Percentiles rank a stretch among this genome's conserved stretches.
Evolutionary conservation across 768 basidiomycete genomes (phyloP).

Genomic region (Mycena indigotica): DNA sequence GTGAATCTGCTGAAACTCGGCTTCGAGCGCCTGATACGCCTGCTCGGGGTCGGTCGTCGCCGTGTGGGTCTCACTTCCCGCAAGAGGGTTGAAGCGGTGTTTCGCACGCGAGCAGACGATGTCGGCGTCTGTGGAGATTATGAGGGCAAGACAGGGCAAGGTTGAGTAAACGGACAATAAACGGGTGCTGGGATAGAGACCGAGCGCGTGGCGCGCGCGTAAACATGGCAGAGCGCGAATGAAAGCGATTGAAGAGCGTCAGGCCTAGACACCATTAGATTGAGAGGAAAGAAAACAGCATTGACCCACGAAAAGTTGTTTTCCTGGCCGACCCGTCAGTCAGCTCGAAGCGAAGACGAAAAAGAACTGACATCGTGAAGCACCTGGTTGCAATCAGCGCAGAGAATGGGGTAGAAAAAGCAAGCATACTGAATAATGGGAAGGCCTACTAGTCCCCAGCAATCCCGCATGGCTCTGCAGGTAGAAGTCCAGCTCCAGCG

Average conservation of each 20-base stretch:
- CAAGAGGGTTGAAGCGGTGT: conserved; percentile 59
- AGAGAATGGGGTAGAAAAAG: conserved; percentile 24
- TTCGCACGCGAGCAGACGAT: conserved; percentile 69
- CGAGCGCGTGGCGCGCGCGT: conserved; percentile 77
- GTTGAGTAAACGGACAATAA: conserved; percentile 58
- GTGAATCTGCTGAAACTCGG: conserved; percentile 52
- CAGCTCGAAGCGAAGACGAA: background rate
- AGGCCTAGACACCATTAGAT: conserved; percentile 38
- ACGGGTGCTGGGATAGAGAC: conserved; percentile 86
- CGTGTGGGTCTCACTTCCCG: conserved; percentile 42
- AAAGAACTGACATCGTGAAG: conserved; percentile 43
- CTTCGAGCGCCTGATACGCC: conserved; percentile 48
- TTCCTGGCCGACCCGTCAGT: conserved; percentile 30
- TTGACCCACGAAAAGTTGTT: conserved; percentile 59
- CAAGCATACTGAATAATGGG: conserved; percentile 41
- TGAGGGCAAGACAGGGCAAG: background rate
- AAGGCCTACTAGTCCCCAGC: conserved; percentile 65
- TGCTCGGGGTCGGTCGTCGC: conserved; percentile 36
- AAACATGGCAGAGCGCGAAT: conserved; percentile 77
- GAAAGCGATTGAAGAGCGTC: conserved; percentile 70
- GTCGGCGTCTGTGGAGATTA: conserved; percentile 58
- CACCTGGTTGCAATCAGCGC: conserved; percentile 29
- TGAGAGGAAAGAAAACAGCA: background rate
- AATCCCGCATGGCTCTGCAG: conserved; percentile 76
- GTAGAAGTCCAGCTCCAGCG: conserved; percentile 76